Base-by-base conservation (phyloP, 257 asterid species). In the Coffea eugenioides region DNA sequence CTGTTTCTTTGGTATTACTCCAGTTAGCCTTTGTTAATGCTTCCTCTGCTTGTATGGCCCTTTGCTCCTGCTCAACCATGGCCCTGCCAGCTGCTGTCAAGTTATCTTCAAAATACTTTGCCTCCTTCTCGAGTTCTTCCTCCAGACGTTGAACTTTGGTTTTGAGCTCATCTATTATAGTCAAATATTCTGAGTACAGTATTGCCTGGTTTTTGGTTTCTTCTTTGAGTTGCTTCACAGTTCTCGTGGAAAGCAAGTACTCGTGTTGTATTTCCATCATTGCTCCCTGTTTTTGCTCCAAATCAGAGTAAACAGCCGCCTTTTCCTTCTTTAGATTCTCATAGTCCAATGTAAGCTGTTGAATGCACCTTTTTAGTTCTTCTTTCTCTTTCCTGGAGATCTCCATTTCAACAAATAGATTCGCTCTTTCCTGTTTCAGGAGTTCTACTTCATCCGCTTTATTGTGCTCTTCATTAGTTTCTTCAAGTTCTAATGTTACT, bases 1-100 rank as follows among this genome's bases (percentile, higher is more conserved):
- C 93, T 69, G 89, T 84, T 62, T 88, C 85, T 82, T 86, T 83
- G 75, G 90, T 87, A 73, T 86, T 88, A 85, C 80, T 85, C 88
- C 78, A 68, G 80, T 88, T 86, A 73, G 87, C 82, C 83, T 89
- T 91, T 83, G 90, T 85, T 75, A 93, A 74, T 71, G 92, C 93
- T 70, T 93, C 98, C 87, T 93, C 98, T 78, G 97, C 96, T 86
- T 78, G 77, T 74, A 83, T 82, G 75, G 97, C 97, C 89, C 96
- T 91, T 77, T 89, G 90, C 85, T 93, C 99, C 90, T 84, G 93
- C 83, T 85, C 88, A 62, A 82, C 83, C 85, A 86, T 93, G 59
- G 84, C 90, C 76, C 83, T 81, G 73, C 85, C 85, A 25, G 86
- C 84, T 79, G 80, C 88, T 85, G 88, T 85, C 77, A 92, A 80